These are phyloP conservation scores for Friedmanniomyces endolithicus DNA, from an alignment of 495 filamentous ascomycete genomes.

Conservation along the genomic window DNA sequence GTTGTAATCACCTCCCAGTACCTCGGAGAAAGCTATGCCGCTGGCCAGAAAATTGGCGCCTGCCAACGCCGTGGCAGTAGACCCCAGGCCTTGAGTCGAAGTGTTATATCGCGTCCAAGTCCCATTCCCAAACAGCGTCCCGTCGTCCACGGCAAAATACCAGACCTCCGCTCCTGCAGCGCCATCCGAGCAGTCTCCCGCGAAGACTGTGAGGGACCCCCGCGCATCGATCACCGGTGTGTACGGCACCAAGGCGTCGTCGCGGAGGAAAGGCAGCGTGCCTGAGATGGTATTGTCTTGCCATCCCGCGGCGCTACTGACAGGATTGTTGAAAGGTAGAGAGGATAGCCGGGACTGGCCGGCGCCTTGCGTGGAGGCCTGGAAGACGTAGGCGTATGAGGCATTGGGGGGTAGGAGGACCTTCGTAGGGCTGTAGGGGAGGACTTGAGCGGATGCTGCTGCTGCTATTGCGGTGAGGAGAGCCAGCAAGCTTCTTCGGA, in stretches of 20 bases:
- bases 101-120: constrained; percentile 39
- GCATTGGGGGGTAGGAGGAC: constrained; percentile 46
- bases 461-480: too few species aligned
- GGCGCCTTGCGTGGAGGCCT: constrained; percentile 32
- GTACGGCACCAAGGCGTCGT: constrained; percentile 37
- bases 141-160: constrained; percentile 38
- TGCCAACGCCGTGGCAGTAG: constrained; percentile 25
- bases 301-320: constrained; percentile 42
- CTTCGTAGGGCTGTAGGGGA: constrained; percentile 66
- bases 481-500: constrained; percentile 11
- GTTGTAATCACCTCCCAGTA: constrained; percentile 41
- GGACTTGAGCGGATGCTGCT: constrained; percentile 15
- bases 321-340: constrained; percentile 46
- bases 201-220: constrained; percentile 56
- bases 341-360: constrained; percentile 43
- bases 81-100: constrained; percentile 23
- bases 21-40: constrained; percentile 53
- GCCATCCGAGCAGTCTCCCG: constrained; percentile 50
- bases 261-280: constrained; percentile 52
- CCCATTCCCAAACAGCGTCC: constrained; percentile 38
- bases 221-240: constrained; percentile 49
- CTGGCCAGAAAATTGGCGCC: constrained; percentile 57
- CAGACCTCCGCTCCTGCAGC: constrained; percentile 39
- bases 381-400: constrained; percentile 50
- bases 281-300: constrained; percentile 45